Base-by-base conservation (phyloP, 495 filamentous ascomycete genomes). In the Trichocladium uniseriatum region DNA sequence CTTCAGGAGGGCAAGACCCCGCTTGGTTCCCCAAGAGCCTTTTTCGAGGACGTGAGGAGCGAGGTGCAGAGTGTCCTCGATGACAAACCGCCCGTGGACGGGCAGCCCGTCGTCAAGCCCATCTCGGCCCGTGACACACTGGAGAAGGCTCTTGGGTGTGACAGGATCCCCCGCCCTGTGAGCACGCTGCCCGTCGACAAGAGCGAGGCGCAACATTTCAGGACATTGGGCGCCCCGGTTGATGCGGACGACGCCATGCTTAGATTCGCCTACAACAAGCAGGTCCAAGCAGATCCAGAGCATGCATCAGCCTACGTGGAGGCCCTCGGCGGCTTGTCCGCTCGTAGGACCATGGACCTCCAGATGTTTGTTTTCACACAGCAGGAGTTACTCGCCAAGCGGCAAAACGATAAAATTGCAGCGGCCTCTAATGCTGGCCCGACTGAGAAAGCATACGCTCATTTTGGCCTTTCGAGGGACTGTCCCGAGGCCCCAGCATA, bases 41-140 rank as follows among this genome's bases (percentile, higher is more conserved):
- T 65, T 21, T 55, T 55, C 39, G 59, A 69, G 27, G 63, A 69
- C 35, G 58, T 61, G 9, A 58, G 57, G 24, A 61, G 48, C 48
- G 66, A 69, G 42, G 53, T 69, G 9, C 63, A 68, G 37, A 65
- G 51, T 43, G 20, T 63, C 1, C 43, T 66, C 6, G 55, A 51
- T 1, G 45, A 53, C 20, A 49, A 35, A 10, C 57, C 51, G 6
- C 42, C 51, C 6, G 9, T 43, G 6, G 31, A 42, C 4, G 43
- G 40, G 18, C 31, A 46, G 36, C 50, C 48, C 19, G 45, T 53
- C 11, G 52, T 59, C 32, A 41, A 32, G n/a, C 52, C 58, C 13
- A 35, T 56, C n/a, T 27, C 51, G 19, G 54, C 52, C 21, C 42
- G 50, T 1, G 52, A 48, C 1, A n/a, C 35, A n/a, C 43, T 63